phyloP scores from a whole-genome alignment of 2,329 filamentous ascomycete species.

The Cladosporium velox region DNA sequence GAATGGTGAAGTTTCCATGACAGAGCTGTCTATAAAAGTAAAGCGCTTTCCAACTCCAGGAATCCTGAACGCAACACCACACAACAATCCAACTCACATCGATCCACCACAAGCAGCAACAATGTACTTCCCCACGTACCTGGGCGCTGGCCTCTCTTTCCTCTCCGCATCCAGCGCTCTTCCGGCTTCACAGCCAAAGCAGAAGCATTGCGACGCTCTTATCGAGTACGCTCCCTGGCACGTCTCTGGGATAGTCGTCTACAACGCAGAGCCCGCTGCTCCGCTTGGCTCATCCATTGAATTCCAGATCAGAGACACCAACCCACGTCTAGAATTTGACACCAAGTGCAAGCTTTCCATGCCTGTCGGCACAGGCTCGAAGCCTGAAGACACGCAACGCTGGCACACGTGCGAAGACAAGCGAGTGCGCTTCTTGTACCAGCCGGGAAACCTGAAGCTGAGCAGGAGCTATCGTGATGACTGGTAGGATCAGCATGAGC shows the following conservation, averaged over 20 bases:
- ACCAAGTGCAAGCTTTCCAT: not conserved
- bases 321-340: slow-evolving; percentile 10
- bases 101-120: not conserved
- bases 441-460: not conserved
- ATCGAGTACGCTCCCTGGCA: slow-evolving; percentile 8
- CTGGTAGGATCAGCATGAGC: not conserved
- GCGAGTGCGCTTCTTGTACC: slow-evolving; percentile 1
- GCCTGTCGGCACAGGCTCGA: not conserved
- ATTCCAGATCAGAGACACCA: slow-evolving; percentile 3
- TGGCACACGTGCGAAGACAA: slow-evolving; percentile 1
- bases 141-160: not conserved
- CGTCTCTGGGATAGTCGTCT: not conserved
- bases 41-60: not conserved
- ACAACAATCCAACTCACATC: not conserved
- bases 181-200: not conserved
- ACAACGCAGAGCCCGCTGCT: not conserved
- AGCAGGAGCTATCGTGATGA: slow-evolving; percentile 9
- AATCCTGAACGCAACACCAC: not conserved
- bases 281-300: not conserved
- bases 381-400: not conserved
- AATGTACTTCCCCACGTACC: not conserved
- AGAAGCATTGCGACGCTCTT: not conserved
- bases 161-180: not conserved
- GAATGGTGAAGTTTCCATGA: not conserved
- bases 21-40: not conserved